These are phyloP conservation scores for Trichoderma sp. DNA, from an alignment of 2,329 filamentous ascomycete species.

Conservation along the genomic window DNA sequence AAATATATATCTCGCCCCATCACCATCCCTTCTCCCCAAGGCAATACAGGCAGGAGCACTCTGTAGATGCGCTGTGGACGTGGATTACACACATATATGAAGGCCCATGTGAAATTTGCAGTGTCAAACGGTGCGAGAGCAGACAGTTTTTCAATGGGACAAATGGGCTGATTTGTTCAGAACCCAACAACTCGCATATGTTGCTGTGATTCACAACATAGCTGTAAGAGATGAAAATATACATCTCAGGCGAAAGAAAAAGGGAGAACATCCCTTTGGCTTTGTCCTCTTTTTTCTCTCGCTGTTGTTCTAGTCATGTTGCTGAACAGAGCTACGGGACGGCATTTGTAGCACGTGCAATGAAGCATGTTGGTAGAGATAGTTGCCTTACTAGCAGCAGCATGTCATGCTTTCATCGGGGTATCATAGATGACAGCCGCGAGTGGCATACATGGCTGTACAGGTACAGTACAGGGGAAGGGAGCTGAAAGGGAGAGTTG, in stretches of 20 bases:
- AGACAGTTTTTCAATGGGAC: not conserved
- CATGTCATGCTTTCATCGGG: conserved; percentile 6
- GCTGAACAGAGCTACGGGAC: not conserved
- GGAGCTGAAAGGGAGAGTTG: not conserved
- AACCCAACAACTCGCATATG: not conserved
- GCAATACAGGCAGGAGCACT: not conserved
- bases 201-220: not conserved
- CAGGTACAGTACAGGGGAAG: not conserved
- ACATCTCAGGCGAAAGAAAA: not conserved
- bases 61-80: not conserved
- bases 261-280: not conserved
- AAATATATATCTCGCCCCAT: conserved; percentile 8
- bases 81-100: not conserved
- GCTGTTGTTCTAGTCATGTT: not conserved
- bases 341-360: conserved; percentile 8
- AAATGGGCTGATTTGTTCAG: not conserved
- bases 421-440: not conserved
- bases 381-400: not conserved
- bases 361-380: not conserved
- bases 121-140: not conserved
- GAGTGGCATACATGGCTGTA: not conserved
- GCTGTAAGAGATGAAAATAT: not conserved
- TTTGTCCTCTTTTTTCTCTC: not conserved
- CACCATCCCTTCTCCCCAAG: not conserved
- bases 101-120: not conserved